These are phyloP conservation scores for Monosporascus sp. DNA, from an alignment of 2,329 filamentous ascomycete genomes.

Conservation along the genomic window DNA sequence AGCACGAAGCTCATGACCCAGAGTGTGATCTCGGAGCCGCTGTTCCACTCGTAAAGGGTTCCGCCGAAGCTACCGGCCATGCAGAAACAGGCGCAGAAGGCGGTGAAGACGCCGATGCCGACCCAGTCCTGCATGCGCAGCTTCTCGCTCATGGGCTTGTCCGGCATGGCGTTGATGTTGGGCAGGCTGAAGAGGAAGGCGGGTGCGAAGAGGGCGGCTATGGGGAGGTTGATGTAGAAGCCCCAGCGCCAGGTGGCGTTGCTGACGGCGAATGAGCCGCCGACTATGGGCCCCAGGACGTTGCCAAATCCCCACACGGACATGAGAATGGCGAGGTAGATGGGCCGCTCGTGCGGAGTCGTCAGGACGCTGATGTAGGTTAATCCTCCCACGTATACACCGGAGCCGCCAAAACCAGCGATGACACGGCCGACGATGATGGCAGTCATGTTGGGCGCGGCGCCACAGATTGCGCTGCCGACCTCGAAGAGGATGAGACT, in stretches of 20 bases:
- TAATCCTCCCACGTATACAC: constrained; percentile 34
- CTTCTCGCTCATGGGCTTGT: constrained; percentile 28
- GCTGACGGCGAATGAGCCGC: constrained; percentile 39
- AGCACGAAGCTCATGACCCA: too few relatives aligned
- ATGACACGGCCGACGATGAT: constrained; percentile 44
- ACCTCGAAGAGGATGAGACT: constrained; percentile 16
- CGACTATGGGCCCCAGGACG: constrained; percentile 39
- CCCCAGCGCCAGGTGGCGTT: constrained; percentile 41
- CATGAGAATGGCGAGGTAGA: constrained; percentile 20
- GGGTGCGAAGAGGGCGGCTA: constrained; percentile 32
- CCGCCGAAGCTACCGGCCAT: constrained; percentile 45
- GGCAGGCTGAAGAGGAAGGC: constrained; percentile 31
- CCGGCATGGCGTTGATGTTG: constrained; percentile 17
- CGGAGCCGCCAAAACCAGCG: constrained; percentile 39
- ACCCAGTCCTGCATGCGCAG: constrained; percentile 36
- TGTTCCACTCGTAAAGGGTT: constrained; percentile 43
- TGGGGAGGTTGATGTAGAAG: constrained; percentile 54
- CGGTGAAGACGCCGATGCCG: constrained; percentile 39
- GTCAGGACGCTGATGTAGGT: constrained; percentile 18
- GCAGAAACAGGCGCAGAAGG: constrained; percentile 33
- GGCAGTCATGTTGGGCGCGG: constrained; percentile 38
- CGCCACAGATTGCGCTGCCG: constrained; percentile 36
- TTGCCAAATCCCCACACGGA: constrained; percentile 33
- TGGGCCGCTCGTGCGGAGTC: constrained; percentile 14
- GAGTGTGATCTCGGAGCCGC: constrained; percentile 32